Base-by-base conservation (phyloP, 176 grass and related monocot genomes). In the Oryza meridionalis region DNA sequence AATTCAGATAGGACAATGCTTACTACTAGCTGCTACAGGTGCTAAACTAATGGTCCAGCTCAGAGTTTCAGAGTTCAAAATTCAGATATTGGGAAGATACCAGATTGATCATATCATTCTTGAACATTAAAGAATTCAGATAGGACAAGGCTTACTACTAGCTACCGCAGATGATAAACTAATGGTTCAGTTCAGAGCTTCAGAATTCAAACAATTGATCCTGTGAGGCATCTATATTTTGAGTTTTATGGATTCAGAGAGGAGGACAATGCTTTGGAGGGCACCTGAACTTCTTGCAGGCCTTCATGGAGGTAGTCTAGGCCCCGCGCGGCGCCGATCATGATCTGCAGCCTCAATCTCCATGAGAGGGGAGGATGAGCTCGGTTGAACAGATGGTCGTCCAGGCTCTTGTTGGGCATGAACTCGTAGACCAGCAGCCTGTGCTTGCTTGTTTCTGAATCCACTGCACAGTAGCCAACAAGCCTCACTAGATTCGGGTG, bases 401-500 rank as follows among this genome's bases (percentile, higher is more conserved):
- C 96, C 37, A 98, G 65, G 47, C 74, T 92, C 86, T 90, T 95
- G 82, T 95, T 95, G 29, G 96, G 89, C 93, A 98, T 92, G 79
- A 95, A 95, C 67, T 98, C 96, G 49, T 98, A 98, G 6, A 98
- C 91, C 65, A 98, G 76, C 65, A 98, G 75, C 67, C 96, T 83
- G 1, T 98, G 80, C 33, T 70, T 92, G 42, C 64, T 62, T 29
- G 40, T 64, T 81, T 94, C 92, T 69, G 87, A 86, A 67, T 95
- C 91, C 71, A 88, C 81, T 5, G 91, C 81, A 19, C 96, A 98
- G 46, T 98, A 98, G 22, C 96, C 96, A 16, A 98, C 73, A 13
- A 98, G 89, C 74, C 87, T 94, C 26, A 98, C 96, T 1, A 98
- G 91, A 80, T 98, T 98, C 2, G 89, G 91, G 35, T 98, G 93